phyloP scores from a whole-genome alignment of 2,329 filamentous ascomycete genomes.

The Sarocladium oryzae region DNA sequence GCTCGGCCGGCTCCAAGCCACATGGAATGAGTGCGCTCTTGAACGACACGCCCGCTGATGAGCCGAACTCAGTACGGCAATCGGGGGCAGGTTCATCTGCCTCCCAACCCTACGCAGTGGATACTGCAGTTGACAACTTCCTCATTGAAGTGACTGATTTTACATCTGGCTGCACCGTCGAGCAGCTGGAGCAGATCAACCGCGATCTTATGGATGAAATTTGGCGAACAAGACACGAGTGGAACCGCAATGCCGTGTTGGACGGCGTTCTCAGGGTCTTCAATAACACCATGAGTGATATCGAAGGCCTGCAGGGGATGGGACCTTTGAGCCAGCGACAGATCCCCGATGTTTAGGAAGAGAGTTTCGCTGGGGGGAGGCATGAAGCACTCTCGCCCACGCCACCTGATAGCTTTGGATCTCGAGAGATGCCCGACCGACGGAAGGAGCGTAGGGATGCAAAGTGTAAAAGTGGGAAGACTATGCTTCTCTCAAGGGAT shows the following conservation, averaged over 20 bases:
- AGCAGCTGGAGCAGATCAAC: slow-evolving; percentile 92
- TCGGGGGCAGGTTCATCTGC: slow-evolving; percentile 30
- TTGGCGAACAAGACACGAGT: slow-evolving; percentile 73
- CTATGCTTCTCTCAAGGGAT: background rate
- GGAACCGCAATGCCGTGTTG: slow-evolving; percentile 74
- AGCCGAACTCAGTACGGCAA: slow-evolving; percentile 18
- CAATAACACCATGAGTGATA: slow-evolving; percentile 66
- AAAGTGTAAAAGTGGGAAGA: background rate
- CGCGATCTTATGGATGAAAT: slow-evolving; percentile 84
- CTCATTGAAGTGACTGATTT: slow-evolving; percentile 56
- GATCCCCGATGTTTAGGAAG: slow-evolving; percentile 7
- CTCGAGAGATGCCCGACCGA: background rate
- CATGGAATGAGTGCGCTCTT: slow-evolving; percentile 13
- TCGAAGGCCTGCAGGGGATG: slow-evolving; percentile 47
- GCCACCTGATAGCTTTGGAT: background rate
- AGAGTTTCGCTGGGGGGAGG: background rate
- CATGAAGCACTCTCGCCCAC: background rate
- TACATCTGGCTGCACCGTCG: slow-evolving; percentile 75
- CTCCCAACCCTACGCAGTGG: slow-evolving; percentile 35
- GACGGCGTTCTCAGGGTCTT: slow-evolving; percentile 61
- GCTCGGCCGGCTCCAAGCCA: slow-evolving; percentile 27
- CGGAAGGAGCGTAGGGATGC: background rate
- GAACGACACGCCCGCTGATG: slow-evolving; percentile 4
- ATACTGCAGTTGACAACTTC: slow-evolving; percentile 48
- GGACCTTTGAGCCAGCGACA: slow-evolving; percentile 35